Conservation (phyloP, 176 grass and related monocot species). For the Elaeis guineensis region DNA sequence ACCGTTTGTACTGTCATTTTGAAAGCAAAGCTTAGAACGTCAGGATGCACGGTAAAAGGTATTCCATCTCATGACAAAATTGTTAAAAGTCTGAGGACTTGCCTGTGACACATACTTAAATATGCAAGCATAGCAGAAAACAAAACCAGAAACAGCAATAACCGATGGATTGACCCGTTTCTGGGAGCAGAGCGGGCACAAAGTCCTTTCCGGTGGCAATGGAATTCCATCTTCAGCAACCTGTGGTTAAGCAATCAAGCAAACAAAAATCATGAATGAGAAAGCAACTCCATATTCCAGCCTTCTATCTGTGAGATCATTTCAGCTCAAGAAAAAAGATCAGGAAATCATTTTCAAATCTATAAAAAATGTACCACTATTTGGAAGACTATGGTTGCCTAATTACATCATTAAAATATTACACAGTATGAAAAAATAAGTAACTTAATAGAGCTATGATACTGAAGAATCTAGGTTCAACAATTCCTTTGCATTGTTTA, state of each 20-base stretch:
- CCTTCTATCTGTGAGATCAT: no score
- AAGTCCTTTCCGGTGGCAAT: conserved; percentile 48
- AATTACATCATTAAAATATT: no score
- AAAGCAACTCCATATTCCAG: no score
- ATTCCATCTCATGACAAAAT: conserved; percentile 1
- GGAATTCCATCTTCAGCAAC: conserved; percentile 80
- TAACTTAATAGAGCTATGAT: no score
- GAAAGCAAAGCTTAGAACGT: not conserved
- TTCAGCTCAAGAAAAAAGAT: no score
- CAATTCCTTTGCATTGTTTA: no score
- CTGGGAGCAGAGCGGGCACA: conserved; percentile 83
- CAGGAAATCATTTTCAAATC: no score
- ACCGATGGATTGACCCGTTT: conserved; percentile 84
- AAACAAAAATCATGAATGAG: not conserved
- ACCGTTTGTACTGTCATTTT: conserved; percentile 67
- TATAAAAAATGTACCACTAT: no score
- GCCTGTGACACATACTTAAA: conserved; percentile 95
- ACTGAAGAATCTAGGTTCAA: no score
- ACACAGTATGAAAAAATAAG: no score
- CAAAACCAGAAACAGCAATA: conserved; percentile 94
- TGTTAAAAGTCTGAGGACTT: not conserved
- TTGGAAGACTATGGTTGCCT: no score
- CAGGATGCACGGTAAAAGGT: not conserved
- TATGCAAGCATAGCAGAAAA: conserved; percentile 95
- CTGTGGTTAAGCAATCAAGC: conserved; percentile 31